Evolutionary conservation across 352 stramenopile species (phyloP), one percentile per base, ranked within the genome.

Genomic region (Pythium aquatile): DNA sequence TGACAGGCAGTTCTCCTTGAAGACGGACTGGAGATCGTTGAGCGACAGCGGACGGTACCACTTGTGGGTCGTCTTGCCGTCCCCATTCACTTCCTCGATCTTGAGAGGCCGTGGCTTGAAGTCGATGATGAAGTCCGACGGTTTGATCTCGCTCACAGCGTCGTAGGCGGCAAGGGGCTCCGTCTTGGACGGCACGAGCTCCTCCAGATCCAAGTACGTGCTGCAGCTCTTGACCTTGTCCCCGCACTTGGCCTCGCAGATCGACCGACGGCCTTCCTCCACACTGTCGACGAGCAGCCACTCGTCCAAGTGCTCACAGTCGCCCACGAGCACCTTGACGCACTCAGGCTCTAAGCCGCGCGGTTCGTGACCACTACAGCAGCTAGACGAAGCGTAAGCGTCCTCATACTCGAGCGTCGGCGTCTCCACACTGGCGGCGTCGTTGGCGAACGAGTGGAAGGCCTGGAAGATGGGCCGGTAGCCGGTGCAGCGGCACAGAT

Each of bases 401-500:
- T 32, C 56, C 51, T 69, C 55, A 35, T 69, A 63, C 39, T 53
- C 37, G 20, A 65, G 62, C 26, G 47, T 33, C 35, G 39, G 39
- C 3, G 57, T 57, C 28, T 24, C 32, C 16, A 20, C 1, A 5
- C 28, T 6, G 7, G 30, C 51, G 5, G 44, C 56, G 4, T 29
- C 42, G n/a, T 29, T 63, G 9, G 67, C 62, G 55, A 77, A 77
- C 28, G 70, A 69, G 32, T 72, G 66, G 46, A 74, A 70, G 28
- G 70, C 62, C 39, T 69, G 40, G 11, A 89, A 68, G 40, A 91
- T 87, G 16, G 80, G 79, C 24, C 80, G 72, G 62, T 93, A 93
- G 0, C 84, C 87, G 20, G 90, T 97, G 73, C 90, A 97, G 13
- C 90, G 77, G 66, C 90, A 97, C 6, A 97, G 70, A 71, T 97